Evolutionary conservation across 2,329 filamentous ascomycete species (phyloP).

Genomic region (Neofusicoccum umdonicola): DNA sequence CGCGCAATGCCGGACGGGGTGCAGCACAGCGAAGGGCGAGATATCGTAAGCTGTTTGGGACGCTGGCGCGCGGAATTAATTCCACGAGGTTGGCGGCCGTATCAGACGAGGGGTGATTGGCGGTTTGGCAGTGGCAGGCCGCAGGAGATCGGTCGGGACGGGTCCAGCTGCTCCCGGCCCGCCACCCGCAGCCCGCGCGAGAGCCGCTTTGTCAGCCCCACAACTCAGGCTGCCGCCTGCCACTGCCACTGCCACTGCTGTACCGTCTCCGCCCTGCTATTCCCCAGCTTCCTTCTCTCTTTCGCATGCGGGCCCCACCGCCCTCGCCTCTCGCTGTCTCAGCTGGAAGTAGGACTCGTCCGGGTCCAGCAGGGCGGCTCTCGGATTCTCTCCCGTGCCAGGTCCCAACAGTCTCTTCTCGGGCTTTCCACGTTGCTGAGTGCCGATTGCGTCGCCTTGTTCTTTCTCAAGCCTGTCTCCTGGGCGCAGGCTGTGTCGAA

Average conservation of each 20-base stretch:
- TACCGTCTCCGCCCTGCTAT: too few relatives aligned
- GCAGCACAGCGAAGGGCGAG: neutral
- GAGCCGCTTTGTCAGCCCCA: neutral
- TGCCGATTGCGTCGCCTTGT: too few relatives aligned
- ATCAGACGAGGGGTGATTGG: neutral
- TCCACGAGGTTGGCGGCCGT: neutral
- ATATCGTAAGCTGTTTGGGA: constrained; percentile 5
- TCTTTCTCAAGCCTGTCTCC: too few relatives aligned
- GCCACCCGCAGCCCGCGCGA: neutral
- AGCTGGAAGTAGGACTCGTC: neutral
- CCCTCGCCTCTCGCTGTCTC: neutral
- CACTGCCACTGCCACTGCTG: too few relatives aligned
- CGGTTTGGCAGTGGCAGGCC: neutral
- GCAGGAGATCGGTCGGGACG: neutral
- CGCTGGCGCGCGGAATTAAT: neutral
- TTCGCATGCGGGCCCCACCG: too few relatives aligned
- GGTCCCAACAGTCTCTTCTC: too few relatives aligned
- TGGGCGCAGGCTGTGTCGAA: too few relatives aligned
- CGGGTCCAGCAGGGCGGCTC: too few relatives aligned
- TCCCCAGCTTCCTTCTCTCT: too few relatives aligned
- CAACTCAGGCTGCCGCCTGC: neutral
- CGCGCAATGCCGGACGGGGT: neutral
- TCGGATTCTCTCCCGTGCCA: too few relatives aligned
- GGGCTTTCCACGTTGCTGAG: too few relatives aligned
- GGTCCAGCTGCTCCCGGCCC: neutral